Evolutionary conservation across 1,284 basidiomycete species (phyloP).

Genomic region (Ganoderma sinense): DNA sequence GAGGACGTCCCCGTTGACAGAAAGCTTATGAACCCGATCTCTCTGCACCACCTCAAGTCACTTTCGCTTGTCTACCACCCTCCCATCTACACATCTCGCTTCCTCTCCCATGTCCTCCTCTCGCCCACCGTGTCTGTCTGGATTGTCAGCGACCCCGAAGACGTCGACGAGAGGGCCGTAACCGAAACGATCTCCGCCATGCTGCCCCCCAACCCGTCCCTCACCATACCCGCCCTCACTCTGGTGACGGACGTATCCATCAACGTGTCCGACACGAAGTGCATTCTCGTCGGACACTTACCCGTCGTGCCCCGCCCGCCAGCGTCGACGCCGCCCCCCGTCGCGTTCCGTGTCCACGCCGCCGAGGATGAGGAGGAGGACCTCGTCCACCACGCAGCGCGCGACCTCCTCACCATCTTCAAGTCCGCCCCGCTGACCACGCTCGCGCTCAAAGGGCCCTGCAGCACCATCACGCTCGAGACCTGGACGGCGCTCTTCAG

Average conservation of each 20-base stretch:
- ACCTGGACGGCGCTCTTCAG: background rate
- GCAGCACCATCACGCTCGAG: background rate
- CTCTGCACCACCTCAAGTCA: background rate
- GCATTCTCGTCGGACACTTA: background rate
- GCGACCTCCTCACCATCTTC: background rate
- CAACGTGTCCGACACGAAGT: background rate
- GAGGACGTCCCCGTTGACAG: too few species aligned
- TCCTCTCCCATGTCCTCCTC: background rate
- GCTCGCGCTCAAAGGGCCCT: background rate
- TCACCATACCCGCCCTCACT: background rate
- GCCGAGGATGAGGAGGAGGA: too few species aligned
- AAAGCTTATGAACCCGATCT: background rate
- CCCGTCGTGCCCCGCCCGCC: background rate
- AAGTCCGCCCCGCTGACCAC: background rate
- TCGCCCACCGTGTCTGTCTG: background rate
- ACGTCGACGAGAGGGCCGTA: background rate
- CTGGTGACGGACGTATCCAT: background rate
- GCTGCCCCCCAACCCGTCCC: background rate
- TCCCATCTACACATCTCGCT: background rate
- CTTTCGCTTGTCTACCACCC: background rate
- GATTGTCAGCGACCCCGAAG: background rate
- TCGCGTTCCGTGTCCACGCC: background rate
- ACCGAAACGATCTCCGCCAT: background rate
- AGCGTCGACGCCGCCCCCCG: background rate
- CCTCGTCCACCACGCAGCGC: background rate